Evolutionary conservation across 2,329 filamentous ascomycete species (phyloP), one percentile per base, ranked within the genome.

Genomic region (Aspergillus terreus): DNA sequence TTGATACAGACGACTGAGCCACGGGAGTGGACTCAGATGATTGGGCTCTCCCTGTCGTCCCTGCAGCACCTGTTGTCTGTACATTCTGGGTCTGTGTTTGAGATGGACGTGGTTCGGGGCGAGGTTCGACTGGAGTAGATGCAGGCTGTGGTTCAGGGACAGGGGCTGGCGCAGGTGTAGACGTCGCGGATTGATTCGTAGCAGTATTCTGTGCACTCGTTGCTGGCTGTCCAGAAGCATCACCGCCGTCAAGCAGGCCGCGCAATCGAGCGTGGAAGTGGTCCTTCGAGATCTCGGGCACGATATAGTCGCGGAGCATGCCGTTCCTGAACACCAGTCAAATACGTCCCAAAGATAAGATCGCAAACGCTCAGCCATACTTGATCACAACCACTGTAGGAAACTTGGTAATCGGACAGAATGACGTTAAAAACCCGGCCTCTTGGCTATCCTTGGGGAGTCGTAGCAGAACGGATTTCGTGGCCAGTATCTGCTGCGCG

Each of bases 381-480:
- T 85, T 83, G 60, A 96, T 92, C 17, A 95, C 76, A 14, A 96
- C 80, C 7, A 96, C 72, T 1, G 87, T 87, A 0, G 92, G 92
- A n/a, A 84, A 83, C 58, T 83, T 83, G 1, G 83, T 81, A n/a
- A 96, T 76, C 0, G 90, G 88, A 62, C 90, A 95, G 63, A 96
- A 88, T 43, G 89, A 88, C 9, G 85, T 82, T 12, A 97, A 77
- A 63, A 90, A 95, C 5, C 82, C 84, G 9, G 90, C 90, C 74
- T 96, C 91, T 58, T 87, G 82, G 2, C 88, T 91, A 19, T 86
- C 88, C 15, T 85, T 83, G 32, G 78, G 71, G 19, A 96, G 77
- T 46, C 86, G 82, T 19, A 96, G 76, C 6, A 86, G 73, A 17
- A 96, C 78, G 2, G 89, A 82, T 63, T 85, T 82, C 33, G 79